Evolutionary conservation across 2,329 filamentous ascomycete species (phyloP).

Genomic region (Neonectria neomacrospora): DNA sequence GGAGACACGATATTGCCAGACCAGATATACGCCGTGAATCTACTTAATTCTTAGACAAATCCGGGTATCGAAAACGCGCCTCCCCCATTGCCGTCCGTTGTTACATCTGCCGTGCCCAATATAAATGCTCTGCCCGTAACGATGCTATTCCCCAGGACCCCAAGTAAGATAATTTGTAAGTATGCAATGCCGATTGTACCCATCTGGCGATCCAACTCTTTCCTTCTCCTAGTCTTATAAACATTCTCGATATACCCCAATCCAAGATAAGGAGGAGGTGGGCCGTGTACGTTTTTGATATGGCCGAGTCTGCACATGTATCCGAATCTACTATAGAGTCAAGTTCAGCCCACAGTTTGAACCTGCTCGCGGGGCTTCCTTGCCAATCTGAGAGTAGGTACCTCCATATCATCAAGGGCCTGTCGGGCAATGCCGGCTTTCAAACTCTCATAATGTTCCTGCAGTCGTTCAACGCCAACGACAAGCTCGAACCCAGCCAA

Average conservation of each 20-base stretch:
- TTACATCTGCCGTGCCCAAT: conserved; percentile 22
- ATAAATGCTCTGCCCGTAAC: conserved; percentile 21
- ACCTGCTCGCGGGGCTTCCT: conserved; percentile 37
- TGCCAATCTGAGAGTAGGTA: conserved; percentile 45
- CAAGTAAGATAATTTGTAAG: conserved; percentile 16
- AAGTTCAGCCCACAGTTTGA: conserved; percentile 32
- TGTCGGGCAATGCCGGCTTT: conserved; percentile 44
- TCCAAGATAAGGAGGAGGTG: conserved; percentile 2
- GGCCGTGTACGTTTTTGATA: neutral
- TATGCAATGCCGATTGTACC: conserved; percentile 14
- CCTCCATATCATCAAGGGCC: conserved; percentile 40
- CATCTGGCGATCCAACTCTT: neutral
- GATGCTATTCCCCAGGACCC: conserved; percentile 18
- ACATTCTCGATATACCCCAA: neutral
- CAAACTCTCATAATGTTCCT: conserved; percentile 49
- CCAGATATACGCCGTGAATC: conserved; percentile 12
- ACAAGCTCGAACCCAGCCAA: conserved; percentile 86
- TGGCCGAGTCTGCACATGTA: neutral
- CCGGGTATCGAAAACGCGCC: conserved; percentile 36
- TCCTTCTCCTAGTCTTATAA: conserved; percentile 3
- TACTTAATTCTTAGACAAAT: conserved; percentile 26
- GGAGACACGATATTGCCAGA: too few relatives aligned
- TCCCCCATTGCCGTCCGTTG: conserved; percentile 16
- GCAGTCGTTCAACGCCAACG: conserved; percentile 50
- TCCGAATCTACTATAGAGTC: neutral